Conservation (phyloP, 768 basidiomycete species). For the Pleurotus tuoliensis region DNA sequence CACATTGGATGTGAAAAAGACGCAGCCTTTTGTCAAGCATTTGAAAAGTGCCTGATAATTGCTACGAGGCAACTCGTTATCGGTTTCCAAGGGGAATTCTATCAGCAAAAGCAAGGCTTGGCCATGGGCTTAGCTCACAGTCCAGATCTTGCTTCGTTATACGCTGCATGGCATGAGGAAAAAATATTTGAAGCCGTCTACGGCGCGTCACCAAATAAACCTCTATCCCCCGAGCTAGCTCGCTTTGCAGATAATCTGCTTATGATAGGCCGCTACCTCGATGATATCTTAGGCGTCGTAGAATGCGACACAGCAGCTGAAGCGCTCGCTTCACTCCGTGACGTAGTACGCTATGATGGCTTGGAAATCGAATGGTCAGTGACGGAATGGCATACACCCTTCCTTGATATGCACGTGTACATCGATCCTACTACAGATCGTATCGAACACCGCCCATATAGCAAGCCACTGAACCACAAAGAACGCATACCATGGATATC, state of each 20-base stretch:
- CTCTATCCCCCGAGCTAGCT: background rate
- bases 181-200: background rate
- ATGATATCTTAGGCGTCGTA: background rate
- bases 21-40: background rate
- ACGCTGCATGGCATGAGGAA: background rate
- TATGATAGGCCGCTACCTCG: background rate
- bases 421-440: background rate
- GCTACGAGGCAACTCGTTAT: slow-evolving; percentile 19
- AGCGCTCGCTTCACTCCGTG: background rate
- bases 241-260: background rate
- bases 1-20: background rate
- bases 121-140: slow-evolving; percentile 28
- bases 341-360: background rate
- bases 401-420: background rate
- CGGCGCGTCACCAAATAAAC: background rate
- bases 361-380: background rate
- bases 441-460: background rate
- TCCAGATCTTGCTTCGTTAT: slow-evolving; percentile 12
- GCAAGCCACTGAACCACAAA: background rate
- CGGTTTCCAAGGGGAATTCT: slow-evolving; percentile 17
- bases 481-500: background rate
- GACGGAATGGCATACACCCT: background rate
- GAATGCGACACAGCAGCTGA: background rate
- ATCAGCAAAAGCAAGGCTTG: slow-evolving; percentile 21
- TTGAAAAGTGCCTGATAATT: background rate